phyloP scores from a whole-genome alignment of 495 filamentous ascomycete genomes.

The Geoglossum glabrum region DNA sequence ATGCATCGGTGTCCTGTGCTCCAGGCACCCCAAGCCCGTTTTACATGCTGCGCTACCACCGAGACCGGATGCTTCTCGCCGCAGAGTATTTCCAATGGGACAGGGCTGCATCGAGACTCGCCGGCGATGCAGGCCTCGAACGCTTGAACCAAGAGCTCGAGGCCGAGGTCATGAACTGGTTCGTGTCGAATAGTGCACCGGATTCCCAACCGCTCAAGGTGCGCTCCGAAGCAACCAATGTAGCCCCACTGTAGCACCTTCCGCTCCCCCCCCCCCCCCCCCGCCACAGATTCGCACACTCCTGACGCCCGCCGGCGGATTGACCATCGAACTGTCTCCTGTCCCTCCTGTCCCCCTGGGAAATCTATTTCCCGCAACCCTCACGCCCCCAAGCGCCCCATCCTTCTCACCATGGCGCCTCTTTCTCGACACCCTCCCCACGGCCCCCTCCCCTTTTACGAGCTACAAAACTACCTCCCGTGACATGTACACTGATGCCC shows the following conservation, averaged over 20 bases:
- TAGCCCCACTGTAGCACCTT: not conserved
- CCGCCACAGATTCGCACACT: constrained; percentile 12
- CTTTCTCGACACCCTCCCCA: constrained; percentile 33
- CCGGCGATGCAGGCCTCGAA: constrained; percentile 23
- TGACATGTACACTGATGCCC: constrained; percentile 41
- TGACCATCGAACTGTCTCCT: constrained; percentile 22
- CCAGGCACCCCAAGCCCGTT: constrained; percentile 35
- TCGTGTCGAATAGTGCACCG: not conserved
- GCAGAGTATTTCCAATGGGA: constrained; percentile 48
- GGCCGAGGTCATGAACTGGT: constrained; percentile 9
- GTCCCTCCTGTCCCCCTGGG: constrained; percentile 26
- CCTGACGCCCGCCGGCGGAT: constrained; percentile 6
- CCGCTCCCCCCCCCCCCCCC: not conserved
- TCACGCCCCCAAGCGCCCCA: constrained; percentile 12
- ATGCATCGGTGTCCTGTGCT: constrained; percentile 23
- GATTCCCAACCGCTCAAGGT: not conserved
- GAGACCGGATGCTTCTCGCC: constrained; percentile 58
- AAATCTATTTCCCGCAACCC: constrained; percentile 32
- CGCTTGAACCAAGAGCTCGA: constrained; percentile 13
- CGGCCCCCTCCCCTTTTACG: constrained; percentile 39
- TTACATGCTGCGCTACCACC: constrained; percentile 70
- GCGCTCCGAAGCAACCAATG: not conserved
- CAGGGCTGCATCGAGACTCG: constrained; percentile 21
- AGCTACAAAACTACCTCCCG: constrained; percentile 58
- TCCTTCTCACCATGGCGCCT: constrained; percentile 21